These are phyloP conservation scores for Tieghemiomyces parasiticus DNA, from an alignment of 192 early-diverging fungal species.

Conservation along the genomic window DNA sequence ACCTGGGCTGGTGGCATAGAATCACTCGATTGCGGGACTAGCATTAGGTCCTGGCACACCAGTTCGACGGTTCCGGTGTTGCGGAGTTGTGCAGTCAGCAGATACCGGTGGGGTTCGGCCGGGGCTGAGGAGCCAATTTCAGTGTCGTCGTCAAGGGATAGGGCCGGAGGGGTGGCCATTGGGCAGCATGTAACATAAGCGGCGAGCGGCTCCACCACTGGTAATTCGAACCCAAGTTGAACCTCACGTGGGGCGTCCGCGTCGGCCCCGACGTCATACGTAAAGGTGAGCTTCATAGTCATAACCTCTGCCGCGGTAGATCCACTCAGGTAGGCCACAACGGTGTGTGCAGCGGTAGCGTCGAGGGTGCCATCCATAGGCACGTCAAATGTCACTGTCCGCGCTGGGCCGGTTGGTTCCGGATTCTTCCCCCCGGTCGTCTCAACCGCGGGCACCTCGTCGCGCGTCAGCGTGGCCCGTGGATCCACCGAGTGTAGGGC, in stretches of 20 bases:
- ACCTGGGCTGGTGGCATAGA: too few relatives aligned
- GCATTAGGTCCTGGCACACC: too few relatives aligned
- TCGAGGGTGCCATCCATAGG: too few relatives aligned
- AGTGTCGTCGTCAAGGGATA: background rate
- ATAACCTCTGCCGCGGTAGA: background rate
- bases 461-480: background rate
- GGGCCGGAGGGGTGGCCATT: background rate
- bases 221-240: background rate
- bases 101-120: background rate
- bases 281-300: background rate
- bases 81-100: background rate
- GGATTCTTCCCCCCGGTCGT: background rate
- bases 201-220: background rate
- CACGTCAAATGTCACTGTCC: too few relatives aligned
- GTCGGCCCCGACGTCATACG: background rate
- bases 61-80: too few relatives aligned
- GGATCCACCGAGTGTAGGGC: background rate
- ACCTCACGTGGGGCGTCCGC: background rate
- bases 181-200: background rate
- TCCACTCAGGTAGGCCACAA: background rate
- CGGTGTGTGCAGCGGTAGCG: too few relatives aligned
- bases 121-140: background rate
- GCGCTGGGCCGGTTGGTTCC: too few relatives aligned
- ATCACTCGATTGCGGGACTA: too few relatives aligned
- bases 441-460: background rate